Evolutionary conservation across 225 moss, liverwort and hornwort genomes (phyloP).

Genomic region (Sphagnum tenellum): DNA sequence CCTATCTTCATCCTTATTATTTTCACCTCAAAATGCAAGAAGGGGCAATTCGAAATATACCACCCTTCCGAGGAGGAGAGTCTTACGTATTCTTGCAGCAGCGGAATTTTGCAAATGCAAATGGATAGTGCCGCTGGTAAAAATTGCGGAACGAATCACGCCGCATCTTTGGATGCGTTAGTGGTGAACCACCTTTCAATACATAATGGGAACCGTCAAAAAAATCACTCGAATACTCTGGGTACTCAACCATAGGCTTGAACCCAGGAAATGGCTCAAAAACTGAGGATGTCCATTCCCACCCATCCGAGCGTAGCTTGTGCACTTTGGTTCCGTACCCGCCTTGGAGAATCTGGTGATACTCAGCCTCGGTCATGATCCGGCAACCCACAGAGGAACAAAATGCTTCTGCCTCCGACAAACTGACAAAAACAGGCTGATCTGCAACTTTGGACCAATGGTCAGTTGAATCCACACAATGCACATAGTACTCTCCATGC

Average conservation of each 20-base stretch:
- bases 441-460: conserved; percentile 55
- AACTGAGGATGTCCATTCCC: conserved; percentile 69
- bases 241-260: conserved; percentile 54
- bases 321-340: conserved; percentile 18
- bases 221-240: conserved; percentile 69
- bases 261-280: conserved; percentile 69
- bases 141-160: conserved; percentile 75
- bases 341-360: conserved; percentile 35
- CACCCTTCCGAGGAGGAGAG: too few relatives aligned
- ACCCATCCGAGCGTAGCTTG: conserved; percentile 44
- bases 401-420: conserved; percentile 76
- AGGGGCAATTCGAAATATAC: too few relatives aligned
- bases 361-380: conserved; percentile 73
- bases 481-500: conserved; percentile 49
- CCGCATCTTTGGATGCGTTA: conserved; percentile 54
- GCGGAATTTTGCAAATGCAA: conserved; percentile 65
- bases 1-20: too few relatives aligned
- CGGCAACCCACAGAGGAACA: conserved; percentile 57
- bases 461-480: conserved; percentile 25
- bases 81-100: too few relatives aligned
- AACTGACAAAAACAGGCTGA: conserved; percentile 62
- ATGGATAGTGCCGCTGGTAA: conserved; percentile 78
- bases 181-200: conserved; percentile 67
- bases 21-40: too few relatives aligned
- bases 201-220: conserved; percentile 74